Conservation (phyloP, 2,329 filamentous ascomycete genomes). For the Drechslerella stenobrocha region DNA sequence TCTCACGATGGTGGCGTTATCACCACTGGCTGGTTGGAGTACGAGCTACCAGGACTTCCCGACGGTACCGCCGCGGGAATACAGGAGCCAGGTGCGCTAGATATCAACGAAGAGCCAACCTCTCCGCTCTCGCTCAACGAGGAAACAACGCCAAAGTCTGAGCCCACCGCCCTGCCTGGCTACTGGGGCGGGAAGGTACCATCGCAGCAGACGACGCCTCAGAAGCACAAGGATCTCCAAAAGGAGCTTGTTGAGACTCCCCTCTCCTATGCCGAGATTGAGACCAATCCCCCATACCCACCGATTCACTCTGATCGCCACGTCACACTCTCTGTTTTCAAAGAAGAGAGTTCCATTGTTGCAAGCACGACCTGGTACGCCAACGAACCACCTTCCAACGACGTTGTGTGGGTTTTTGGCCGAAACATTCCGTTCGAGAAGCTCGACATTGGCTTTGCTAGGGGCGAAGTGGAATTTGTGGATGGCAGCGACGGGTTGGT, state of each 20-base stretch:
- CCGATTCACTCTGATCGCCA: conserved; percentile 91
- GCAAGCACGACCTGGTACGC: conserved; percentile 48
- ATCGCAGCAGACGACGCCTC: conserved; percentile 57
- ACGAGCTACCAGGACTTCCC: conserved; percentile 52
- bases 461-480: conserved; percentile 56
- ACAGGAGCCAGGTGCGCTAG: conserved; percentile 36
- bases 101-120: conserved; percentile 49
- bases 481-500: conserved; percentile 55
- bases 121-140: conserved; percentile 48
- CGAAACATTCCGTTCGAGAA: conserved; percentile 59
- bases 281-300: conserved; percentile 92
- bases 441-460: conserved; percentile 57
- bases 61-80: conserved; percentile 48
- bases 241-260: conserved; percentile 59
- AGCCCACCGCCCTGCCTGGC: conserved; percentile 38
- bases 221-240: conserved; percentile 56
- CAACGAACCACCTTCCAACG: conserved; percentile 50
- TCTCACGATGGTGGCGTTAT: conserved; percentile 55
- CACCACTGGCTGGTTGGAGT: conserved; percentile 52
- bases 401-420: conserved; percentile 62
- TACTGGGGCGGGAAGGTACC: conserved; percentile 44
- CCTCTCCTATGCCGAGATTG: conserved; percentile 81
- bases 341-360: conserved; percentile 53
- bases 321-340: conserved; percentile 73
- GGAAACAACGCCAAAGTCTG: conserved; percentile 52